Evolutionary conservation across 371 early-diverging fungal species (phyloP), one percentile per base, ranked within the genome.

Genomic region (Mortierella sp.): DNA sequence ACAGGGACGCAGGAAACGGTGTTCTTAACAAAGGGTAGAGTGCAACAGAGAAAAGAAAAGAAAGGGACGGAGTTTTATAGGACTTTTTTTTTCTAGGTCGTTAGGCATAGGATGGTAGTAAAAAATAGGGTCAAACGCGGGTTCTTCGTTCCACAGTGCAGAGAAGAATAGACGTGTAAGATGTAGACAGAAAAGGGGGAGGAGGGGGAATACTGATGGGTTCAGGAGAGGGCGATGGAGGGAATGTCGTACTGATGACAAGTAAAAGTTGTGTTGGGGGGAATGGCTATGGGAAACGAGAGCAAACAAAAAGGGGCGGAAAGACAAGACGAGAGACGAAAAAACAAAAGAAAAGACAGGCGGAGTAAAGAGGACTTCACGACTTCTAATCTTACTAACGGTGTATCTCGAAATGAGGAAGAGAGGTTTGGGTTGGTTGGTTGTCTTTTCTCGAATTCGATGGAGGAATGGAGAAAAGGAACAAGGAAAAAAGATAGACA

Each of bases 391-490:
- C 44, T 44, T 14, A 14, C 44, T 44, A 39, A 21, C 19, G 23
- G n/a, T 32, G 31, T 14, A 8, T 27, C 7, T 27, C 17, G 37
- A 19, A 4, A n/a, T 44, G n/a, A 21, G 37, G 39, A 17, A 6
- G 47, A 28, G 34, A 41, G 42, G 30, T n/a, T n/a, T 31, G 12
- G 26, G 2, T 26, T 30, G 51, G 53, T 27, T 48, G 62, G 62
- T 62, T 62, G 48, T 62, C 62, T 62, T 48, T 62, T 62, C 49
- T 62, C 53, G 48, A 32, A 48, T 62, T 37, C 48, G 50, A 32
- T 28, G 24, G 32, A 27, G 62, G 48, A 54, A 54, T 28, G 39
- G 37, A 43, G 30, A 62, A 51, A 62, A 60, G 53, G 53, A 52
- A 60, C 41, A 53, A 62, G 27, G 53, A 17, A 49, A 24, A 26